These are phyloP conservation scores for Aspergillus sp. DNA, from an alignment of 2,329 filamentous ascomycete species.

Conservation along the genomic window DNA sequence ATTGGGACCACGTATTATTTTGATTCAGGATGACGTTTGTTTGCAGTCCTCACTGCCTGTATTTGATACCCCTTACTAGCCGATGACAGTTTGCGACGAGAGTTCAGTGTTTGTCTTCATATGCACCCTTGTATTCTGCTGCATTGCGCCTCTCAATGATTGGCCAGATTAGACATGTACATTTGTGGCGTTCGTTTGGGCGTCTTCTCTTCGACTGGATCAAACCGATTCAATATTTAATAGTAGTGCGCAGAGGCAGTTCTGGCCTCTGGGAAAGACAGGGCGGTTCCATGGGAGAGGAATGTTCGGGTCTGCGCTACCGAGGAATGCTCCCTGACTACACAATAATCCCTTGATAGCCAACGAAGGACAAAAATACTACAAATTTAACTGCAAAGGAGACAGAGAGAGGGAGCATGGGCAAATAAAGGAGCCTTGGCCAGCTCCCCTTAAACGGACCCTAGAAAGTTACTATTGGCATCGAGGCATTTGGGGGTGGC, in stretches of 20 bases:
- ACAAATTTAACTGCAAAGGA: not conserved
- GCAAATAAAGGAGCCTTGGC: not conserved
- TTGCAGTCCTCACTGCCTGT: conserved; percentile 14
- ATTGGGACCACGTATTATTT: conserved; percentile 23
- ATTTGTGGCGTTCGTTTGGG: not conserved
- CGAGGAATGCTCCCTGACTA: not conserved
- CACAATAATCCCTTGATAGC: not conserved
- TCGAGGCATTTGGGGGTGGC: not conserved
- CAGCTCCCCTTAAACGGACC: not conserved
- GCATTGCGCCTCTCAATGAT: not conserved
- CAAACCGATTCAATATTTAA: not conserved
- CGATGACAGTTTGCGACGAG: conserved; percentile 10
- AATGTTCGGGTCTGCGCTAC: not conserved
- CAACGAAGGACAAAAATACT: not conserved
- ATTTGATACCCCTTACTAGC: conserved; percentile 26
- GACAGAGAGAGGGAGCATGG: not conserved
- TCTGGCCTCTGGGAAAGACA: not conserved
- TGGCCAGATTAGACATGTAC: not conserved
- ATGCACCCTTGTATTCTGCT: not conserved
- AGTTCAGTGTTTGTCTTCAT: not conserved
- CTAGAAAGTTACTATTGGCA: conserved; percentile 10
- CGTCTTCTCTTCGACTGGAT: not conserved
- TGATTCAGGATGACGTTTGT: conserved; percentile 17
- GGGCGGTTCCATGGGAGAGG: not conserved
- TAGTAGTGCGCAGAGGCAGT: not conserved